Percentiles rank a stretch among this genome's conserved stretches.
Evolutionary conservation across 2,329 filamentous ascomycete species (phyloP).

Genomic region (Pyrenochaeta sp.): DNA sequence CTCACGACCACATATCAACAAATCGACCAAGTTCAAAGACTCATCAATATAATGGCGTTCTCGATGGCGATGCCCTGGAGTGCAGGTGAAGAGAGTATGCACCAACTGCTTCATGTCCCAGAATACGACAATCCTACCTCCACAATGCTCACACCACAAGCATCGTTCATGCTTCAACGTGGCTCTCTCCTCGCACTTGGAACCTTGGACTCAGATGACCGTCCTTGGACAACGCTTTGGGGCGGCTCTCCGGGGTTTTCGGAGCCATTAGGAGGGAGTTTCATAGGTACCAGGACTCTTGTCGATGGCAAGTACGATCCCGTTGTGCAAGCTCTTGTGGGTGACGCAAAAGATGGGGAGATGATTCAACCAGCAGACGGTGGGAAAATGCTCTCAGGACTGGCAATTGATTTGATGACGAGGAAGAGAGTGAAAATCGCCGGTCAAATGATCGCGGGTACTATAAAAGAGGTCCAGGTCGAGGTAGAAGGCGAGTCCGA

Average conservation of each 20-base stretch:
- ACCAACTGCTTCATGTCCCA: constrained; percentile 66
- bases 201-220: constrained; percentile 68
- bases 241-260: constrained; percentile 77
- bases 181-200: constrained; percentile 77
- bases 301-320: constrained; percentile 73
- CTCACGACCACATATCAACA: neutral
- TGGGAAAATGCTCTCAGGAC: constrained; percentile 65
- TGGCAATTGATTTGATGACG: constrained; percentile 70
- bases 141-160: constrained; percentile 67
- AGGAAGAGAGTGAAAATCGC: constrained; percentile 77
- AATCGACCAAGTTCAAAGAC: neutral
- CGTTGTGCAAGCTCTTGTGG: constrained; percentile 70
- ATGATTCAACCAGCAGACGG: constrained; percentile 42
- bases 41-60: constrained; percentile 48
- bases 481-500: constrained; percentile 29
- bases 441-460: constrained; percentile 72
- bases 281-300: constrained; percentile 69
- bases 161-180: constrained; percentile 65
- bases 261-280: constrained; percentile 65
- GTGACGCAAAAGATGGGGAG: constrained; percentile 53
- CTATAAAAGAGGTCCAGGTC: constrained; percentile 52
- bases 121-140: constrained; percentile 70
- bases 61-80: constrained; percentile 63
- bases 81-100: constrained; percentile 71
- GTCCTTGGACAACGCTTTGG: constrained; percentile 80